Percentiles rank a stretch among this genome's conserved stretches.
phyloP scores from a whole-genome alignment of 208 protist genomes.

The Porcisia deanei region DNA sequence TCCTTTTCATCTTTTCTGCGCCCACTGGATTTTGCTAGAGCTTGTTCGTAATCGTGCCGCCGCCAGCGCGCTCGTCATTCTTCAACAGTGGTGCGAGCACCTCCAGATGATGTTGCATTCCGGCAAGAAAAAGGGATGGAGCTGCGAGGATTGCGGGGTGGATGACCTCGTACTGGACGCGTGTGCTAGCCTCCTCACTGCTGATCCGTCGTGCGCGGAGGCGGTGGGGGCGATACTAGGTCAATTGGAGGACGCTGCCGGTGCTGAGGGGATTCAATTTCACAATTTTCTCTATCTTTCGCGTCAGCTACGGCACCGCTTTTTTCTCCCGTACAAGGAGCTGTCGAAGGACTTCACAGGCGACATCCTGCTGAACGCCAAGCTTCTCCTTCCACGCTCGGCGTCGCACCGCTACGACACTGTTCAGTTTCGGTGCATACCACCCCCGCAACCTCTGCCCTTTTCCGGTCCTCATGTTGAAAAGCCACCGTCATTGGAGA shows the following conservation, averaged over 20 bases:
- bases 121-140: conserved; percentile 50
- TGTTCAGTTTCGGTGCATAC: conserved; percentile 17
- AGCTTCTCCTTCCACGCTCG: conserved; percentile 33
- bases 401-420: conserved; percentile 42
- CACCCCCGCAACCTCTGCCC: neutral
- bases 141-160: conserved; percentile 61
- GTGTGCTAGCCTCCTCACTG: conserved; percentile 49
- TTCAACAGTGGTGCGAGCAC: conserved; percentile 83
- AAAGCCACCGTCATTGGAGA: neutral
- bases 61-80: conserved; percentile 38
- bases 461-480: neutral
- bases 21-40: conserved; percentile 71
- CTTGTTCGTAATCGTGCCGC: conserved; percentile 56
- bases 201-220: conserved; percentile 21
- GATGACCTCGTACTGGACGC: conserved; percentile 69
- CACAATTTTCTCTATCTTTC: conserved; percentile 33
- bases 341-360: neutral
- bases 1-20: conserved; percentile 84
- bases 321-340: conserved; percentile 17
- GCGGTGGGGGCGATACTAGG: conserved; percentile 38
- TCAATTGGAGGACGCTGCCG: conserved; percentile 31
- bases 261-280: conserved; percentile 2
- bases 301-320: conserved; percentile 33
- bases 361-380: conserved; percentile 27
- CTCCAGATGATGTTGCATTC: conserved; percentile 70